Base-by-base conservation (phyloP, 148 eudicot genomes). In the Nepenthes mirabilis region DNA sequence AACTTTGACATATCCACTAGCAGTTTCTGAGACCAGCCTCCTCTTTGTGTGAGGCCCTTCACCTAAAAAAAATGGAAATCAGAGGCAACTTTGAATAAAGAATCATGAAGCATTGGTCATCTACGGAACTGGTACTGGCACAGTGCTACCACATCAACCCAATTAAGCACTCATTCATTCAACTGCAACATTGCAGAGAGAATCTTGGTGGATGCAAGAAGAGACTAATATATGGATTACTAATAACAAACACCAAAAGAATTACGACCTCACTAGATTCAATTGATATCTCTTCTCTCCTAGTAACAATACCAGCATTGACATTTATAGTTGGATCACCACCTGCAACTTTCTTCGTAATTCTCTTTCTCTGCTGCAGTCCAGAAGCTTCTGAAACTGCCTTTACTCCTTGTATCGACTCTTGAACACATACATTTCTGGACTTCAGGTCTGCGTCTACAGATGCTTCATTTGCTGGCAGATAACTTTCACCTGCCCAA, bases 1-100 rank as follows among this genome's bases (percentile, higher is more conserved):
- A 66, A 63, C 70, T 75, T 73, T 81, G 57, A 60, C 65, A 37
- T 67, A 68, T 64, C 66, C 45, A 64, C 72, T 64, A 57, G 74
- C 58, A 68, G 70, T 52, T 61, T 76, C 79, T 48, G 62, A 65
- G 40, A 67, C 52, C 34, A 71, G 75, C 58, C 75, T 80, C 50
- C 65, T 75, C 59, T 74, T 80, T 14, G 63, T 52, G 55, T 58
- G 57, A 59, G 54, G 56, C 55, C 43, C 71, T 60, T 65, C 64
- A 14, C 81, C 66, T 63, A 56, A 43, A 54, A 32, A 62, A 37
- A 12, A 32, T 14, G 34, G 36, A 14, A 47, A 9, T 52, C 10
- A 13, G 45, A 53, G 33, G 33, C 11, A 49, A 12, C 11, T 11
- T 49, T n/a, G 45, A 40, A 23, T 8, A 40, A 40, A 40, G 45